Percentiles rank a stretch among this genome's conserved stretches.
Evolutionary conservation across 1,139 yeast species (phyloP).

Genomic region (Yamadazyma dushanensis): DNA sequence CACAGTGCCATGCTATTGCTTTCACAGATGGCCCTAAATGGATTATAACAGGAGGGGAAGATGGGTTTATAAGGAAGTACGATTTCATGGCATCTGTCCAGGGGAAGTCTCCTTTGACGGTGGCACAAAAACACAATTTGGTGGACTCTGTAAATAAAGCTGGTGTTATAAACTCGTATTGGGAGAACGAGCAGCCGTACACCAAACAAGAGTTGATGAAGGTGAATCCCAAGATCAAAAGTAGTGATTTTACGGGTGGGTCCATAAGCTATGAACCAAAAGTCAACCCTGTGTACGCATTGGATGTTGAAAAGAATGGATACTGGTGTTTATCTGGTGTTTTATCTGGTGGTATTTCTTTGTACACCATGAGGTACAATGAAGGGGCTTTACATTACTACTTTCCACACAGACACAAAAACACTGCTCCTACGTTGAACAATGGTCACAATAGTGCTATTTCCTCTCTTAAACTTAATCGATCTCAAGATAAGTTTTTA

Average conservation of each 20-base stretch:
- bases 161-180: slow-evolving; percentile 80
- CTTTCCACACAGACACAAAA: slow-evolving; percentile 44
- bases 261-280: slow-evolving; percentile 58
- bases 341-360: slow-evolving; percentile 78
- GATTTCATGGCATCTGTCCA: slow-evolving; percentile 84
- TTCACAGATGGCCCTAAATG: slow-evolving; percentile 82
- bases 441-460: slow-evolving; percentile 71
- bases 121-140: slow-evolving; percentile 86
- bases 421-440: slow-evolving; percentile 10
- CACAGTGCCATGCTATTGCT: slow-evolving; percentile 74
- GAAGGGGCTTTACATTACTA: slow-evolving; percentile 85
- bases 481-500: slow-evolving; percentile 58
- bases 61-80: slow-evolving; percentile 88
- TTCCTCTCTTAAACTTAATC: slow-evolving; percentile 65
- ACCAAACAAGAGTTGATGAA: slow-evolving; percentile 39
- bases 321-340: slow-evolving; percentile 86
- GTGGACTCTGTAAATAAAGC: slow-evolving; percentile 84
- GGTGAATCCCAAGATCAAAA: slow-evolving; percentile 45
- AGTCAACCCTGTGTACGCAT: slow-evolving; percentile 81
- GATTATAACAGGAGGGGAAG: slow-evolving; percentile 95
- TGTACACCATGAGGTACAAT: slow-evolving; percentile 78
- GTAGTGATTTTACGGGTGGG: slow-evolving; percentile 43
- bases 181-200: slow-evolving; percentile 94
- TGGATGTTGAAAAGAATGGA: slow-evolving; percentile 82
- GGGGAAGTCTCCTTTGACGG: slow-evolving; percentile 87